Conservation (phyloP, 257 asterid genomes). For the Jasminum sambac region DNA sequence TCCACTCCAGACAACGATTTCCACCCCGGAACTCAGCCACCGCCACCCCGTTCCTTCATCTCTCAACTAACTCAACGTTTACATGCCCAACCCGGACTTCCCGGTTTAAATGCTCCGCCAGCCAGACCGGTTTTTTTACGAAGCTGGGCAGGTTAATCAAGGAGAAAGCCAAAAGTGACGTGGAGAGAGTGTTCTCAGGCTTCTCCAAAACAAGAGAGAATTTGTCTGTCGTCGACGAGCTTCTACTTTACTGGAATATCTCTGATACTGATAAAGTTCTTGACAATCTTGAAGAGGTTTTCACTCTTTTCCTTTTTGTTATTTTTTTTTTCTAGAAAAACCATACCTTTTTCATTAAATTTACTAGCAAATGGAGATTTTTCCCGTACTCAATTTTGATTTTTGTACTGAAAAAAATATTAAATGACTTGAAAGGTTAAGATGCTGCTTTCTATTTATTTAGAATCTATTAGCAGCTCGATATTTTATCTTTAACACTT, state of each 20-base stretch:
- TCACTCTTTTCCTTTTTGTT: neutral
- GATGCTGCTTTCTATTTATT: neutral
- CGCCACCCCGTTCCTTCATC: slow-evolving; percentile 34
- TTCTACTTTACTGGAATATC: slow-evolving; percentile 90
- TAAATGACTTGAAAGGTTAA: neutral
- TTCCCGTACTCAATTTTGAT: neutral
- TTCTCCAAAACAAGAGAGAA: slow-evolving; percentile 86
- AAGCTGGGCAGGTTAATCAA: slow-evolving; percentile 87
- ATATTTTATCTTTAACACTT: neutral
- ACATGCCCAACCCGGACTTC: slow-evolving; percentile 12
- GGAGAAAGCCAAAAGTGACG: slow-evolving; percentile 92
- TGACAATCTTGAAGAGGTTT: slow-evolving; percentile 93
- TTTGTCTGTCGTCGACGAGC: slow-evolving; percentile 87
- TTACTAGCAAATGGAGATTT: neutral
- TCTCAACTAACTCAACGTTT: slow-evolving; percentile 14
- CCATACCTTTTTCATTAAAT: neutral
- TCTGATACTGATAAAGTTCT: slow-evolving; percentile 89
- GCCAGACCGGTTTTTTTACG: slow-evolving; percentile 77
- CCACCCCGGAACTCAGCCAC: slow-evolving; percentile 35
- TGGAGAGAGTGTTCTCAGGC: slow-evolving; percentile 85
- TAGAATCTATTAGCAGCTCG: neutral
- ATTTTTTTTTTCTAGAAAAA: neutral
- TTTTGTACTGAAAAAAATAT: neutral
- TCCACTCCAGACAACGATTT: slow-evolving; percentile 34
- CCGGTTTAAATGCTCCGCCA: slow-evolving; percentile 75